Conservation (phyloP, 345 rosid species). For the Schrenkiella parvula region DNA sequence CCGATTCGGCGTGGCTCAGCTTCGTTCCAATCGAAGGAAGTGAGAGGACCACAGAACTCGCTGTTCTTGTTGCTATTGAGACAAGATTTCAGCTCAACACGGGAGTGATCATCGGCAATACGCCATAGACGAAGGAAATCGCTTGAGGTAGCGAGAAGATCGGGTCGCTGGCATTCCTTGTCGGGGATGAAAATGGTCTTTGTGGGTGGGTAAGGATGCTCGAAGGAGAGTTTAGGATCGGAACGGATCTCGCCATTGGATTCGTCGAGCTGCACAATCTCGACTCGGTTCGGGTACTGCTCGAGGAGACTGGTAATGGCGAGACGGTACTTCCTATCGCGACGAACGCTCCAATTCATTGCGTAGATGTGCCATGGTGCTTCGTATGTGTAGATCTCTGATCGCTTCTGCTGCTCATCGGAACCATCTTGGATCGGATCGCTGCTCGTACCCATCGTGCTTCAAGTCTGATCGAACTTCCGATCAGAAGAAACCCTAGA, state of each 20-base stretch:
- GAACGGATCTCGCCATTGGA: constrained; percentile 94
- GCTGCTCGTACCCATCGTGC: constrained; percentile 62
- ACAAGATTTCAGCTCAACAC: constrained; percentile 68
- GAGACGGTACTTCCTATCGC: constrained; percentile 92
- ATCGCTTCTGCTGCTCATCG: constrained; percentile 90
- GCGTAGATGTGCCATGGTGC: constrained; percentile 99
- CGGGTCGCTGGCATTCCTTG: constrained; percentile 82
- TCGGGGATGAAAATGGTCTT: constrained; percentile 90
- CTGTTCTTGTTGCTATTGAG: constrained; percentile 87
- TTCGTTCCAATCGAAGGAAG: constrained; percentile 99
- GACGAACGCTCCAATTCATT: constrained; percentile 99
- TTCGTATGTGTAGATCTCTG: constrained; percentile 96
- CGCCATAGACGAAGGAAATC: constrained; percentile 97
- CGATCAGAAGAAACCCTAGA: constrained; percentile 30
- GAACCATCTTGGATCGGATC: constrained; percentile 75
- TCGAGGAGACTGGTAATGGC: constrained; percentile 93
- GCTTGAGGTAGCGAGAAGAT: constrained; percentile 88
- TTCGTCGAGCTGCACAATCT: constrained; percentile 93
- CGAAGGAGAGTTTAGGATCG: constrained; percentile 81
- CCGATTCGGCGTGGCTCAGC: constrained; percentile 93
- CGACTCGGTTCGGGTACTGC: constrained; percentile 70
- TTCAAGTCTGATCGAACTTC: not conserved
- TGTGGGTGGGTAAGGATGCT: constrained; percentile 89
- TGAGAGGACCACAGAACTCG: constrained; percentile 84
- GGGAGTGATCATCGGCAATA: constrained; percentile 56